Conservation (phyloP, 768 basidiomycete species). For the Leccinum olivaceopallidum region DNA sequence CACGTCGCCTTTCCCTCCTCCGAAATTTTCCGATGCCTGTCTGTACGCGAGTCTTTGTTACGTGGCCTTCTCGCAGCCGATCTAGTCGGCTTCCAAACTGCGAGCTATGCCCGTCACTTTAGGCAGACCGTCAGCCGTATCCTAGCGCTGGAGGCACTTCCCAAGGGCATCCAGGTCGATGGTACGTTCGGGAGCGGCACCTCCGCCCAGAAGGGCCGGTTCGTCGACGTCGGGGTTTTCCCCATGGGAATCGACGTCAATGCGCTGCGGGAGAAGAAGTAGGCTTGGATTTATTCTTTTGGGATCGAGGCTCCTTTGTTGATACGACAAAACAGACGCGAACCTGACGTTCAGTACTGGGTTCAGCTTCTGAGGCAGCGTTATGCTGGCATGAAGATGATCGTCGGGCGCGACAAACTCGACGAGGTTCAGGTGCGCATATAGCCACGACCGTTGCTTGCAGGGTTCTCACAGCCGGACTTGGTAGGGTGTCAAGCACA, state of each 20-base stretch:
- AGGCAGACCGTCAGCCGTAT: constrained; percentile 83
- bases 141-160: constrained; percentile 75
- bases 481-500: constrained; percentile 70
- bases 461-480: constrained; percentile 26
- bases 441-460: not conserved
- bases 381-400: constrained; percentile 82
- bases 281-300: constrained; percentile 21
- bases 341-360: constrained; percentile 83
- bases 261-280: constrained; percentile 67
- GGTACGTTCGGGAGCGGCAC: constrained; percentile 14
- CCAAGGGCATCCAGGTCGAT: constrained; percentile 76
- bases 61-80: constrained; percentile 92
- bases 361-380: constrained; percentile 75
- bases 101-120: constrained; percentile 82
- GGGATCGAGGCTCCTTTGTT: not conserved
- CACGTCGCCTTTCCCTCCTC: constrained; percentile 96
- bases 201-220: constrained; percentile 42
- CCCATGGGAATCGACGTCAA: constrained; percentile 88
- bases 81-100: constrained; percentile 90
- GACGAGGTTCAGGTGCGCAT: constrained; percentile 70
- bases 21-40: constrained; percentile 93
- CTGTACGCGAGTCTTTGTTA: constrained; percentile 73
- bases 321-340: constrained; percentile 43
- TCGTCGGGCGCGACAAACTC: constrained; percentile 84
- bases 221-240: constrained; percentile 86